Conservation (phyloP, 495 filamentous ascomycete genomes). For the Oidiodendron maius region DNA sequence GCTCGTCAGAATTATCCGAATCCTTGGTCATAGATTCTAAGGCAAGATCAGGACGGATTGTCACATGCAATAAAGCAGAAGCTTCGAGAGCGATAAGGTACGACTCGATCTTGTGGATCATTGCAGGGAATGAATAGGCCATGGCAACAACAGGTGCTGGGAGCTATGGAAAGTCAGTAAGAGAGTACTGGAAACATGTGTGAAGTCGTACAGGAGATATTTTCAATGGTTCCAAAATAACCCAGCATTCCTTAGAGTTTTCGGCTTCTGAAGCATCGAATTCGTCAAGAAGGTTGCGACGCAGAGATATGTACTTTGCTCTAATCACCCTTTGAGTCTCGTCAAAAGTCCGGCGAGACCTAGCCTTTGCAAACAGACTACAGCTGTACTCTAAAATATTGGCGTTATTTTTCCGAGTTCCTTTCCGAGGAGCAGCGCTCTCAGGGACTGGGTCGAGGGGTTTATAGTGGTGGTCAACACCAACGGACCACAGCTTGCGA, state of each 20-base stretch:
- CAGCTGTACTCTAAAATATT: conserved; percentile 62
- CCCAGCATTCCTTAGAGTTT: conserved; percentile 34
- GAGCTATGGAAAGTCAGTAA: no score
- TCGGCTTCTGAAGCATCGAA: conserved; percentile 52
- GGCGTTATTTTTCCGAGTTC: conserved; percentile 39
- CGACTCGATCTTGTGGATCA: conserved; percentile 76
- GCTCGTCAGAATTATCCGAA: conserved; percentile 83
- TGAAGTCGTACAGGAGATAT: conserved; percentile 77
- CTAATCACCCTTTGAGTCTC: conserved; percentile 71
- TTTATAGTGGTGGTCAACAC: conserved; percentile 25
- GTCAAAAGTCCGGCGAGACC: conserved; percentile 37
- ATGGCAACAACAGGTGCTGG: conserved; percentile 56
- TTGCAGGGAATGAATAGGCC: conserved; percentile 71
- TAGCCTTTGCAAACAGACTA: conserved; percentile 52
- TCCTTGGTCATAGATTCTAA: conserved; percentile 94
- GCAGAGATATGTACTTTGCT: conserved; percentile 64
- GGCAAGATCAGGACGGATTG: conserved; percentile 61
- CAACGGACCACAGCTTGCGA: conserved; percentile 47
- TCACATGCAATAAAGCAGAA: conserved; percentile 50
- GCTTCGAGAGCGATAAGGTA: conserved; percentile 76
- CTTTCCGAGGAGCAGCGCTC: conserved; percentile 32
- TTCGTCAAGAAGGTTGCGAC: conserved; percentile 78
- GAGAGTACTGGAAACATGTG: no score
- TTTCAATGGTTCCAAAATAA: conserved; percentile 47
- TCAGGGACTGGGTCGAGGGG: conserved; percentile 52